Percentiles rank a stretch among this genome's conserved stretches.
Evolutionary conservation across 768 basidiomycete species (phyloP).

Genomic region (Clitopilus passeckerianus): DNA sequence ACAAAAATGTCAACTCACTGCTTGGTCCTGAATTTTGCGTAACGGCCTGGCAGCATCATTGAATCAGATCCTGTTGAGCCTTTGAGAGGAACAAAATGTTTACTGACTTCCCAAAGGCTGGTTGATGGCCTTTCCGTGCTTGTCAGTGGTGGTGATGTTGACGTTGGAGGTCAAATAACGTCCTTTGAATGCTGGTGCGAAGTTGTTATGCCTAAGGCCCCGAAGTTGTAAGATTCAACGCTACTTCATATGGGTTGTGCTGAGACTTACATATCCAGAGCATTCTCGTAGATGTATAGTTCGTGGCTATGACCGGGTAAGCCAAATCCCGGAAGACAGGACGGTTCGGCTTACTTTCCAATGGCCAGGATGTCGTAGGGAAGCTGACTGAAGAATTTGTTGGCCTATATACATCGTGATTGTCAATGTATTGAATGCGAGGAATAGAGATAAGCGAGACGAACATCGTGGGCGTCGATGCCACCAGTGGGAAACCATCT

Average conservation of each 20-base stretch:
- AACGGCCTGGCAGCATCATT: slow-evolving; percentile 36
- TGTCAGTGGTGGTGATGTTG: slow-evolving; percentile 67
- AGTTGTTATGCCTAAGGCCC: slow-evolving; percentile 49
- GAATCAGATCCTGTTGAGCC: not conserved
- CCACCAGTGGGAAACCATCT: slow-evolving; percentile 71
- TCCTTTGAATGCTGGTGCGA: slow-evolving; percentile 57
- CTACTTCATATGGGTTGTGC: not conserved
- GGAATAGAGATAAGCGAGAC: slow-evolving; percentile 6
- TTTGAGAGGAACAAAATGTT: too few species aligned
- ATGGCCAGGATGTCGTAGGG: slow-evolving; percentile 83
- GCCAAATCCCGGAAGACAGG: not conserved
- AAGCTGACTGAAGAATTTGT: slow-evolving; percentile 65
- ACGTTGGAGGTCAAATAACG: slow-evolving; percentile 82
- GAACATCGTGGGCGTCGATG: slow-evolving; percentile 68
- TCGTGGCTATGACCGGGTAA: slow-evolving; percentile 54
- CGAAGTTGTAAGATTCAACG: not conserved
- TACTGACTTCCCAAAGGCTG: slow-evolving; percentile 31
- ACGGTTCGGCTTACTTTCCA: slow-evolving; percentile 57
- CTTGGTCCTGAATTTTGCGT: slow-evolving; percentile 66
- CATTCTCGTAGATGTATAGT: slow-evolving; percentile 64
- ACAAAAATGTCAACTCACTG: slow-evolving; percentile 37
- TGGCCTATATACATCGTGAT: slow-evolving; percentile 39
- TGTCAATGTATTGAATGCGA: not conserved
- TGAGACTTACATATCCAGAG: slow-evolving; percentile 55
- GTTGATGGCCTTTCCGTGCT: slow-evolving; percentile 27